phyloP scores from a whole-genome alignment of 345 rosid species.

The Eucalyptus dawsonii region DNA sequence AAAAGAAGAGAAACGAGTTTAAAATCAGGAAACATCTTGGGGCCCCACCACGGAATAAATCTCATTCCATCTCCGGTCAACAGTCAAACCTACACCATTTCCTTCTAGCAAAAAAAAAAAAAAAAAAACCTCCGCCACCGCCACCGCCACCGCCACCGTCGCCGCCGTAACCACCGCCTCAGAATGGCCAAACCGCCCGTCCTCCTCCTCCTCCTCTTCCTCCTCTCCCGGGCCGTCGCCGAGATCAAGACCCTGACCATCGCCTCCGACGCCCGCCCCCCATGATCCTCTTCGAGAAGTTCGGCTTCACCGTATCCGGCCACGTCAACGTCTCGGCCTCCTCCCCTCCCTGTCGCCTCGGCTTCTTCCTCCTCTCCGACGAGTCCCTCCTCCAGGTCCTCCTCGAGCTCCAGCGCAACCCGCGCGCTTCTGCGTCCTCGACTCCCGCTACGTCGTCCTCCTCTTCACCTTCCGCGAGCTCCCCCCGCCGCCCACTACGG shows the following conservation, averaged over 20 bases:
- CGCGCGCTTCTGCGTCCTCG: conserved; percentile 68
- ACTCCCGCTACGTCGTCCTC: conserved; percentile 39
- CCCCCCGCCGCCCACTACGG: conserved; percentile 77
- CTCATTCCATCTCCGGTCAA: neutral
- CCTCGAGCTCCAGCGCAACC: conserved; percentile 74
- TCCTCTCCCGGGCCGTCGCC: conserved; percentile 17
- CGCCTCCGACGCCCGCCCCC: conserved; percentile 48
- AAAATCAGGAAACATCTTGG: neutral
- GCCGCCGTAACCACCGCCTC: neutral
- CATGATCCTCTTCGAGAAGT: conserved; percentile 86
- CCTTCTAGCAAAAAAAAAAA: neutral
- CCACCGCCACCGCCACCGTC: neutral
- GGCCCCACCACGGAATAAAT: neutral
- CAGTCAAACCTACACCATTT: neutral
- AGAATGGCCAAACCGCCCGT: conserved; percentile 22
- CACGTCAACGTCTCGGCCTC: conserved; percentile 44
- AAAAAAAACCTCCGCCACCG: neutral
- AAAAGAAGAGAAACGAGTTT: neutral
- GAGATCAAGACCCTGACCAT: conserved; percentile 53
- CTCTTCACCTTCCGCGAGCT: conserved; percentile 76
- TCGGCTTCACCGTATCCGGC: conserved; percentile 82
- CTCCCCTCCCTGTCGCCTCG: conserved; percentile 56
- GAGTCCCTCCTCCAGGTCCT: conserved; percentile 79
- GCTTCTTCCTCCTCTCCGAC: conserved; percentile 85
- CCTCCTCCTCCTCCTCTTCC: neutral